These are phyloP conservation scores for Fusarium irregulare DNA, from an alignment of 2,329 filamentous ascomycete genomes.

Conservation along the genomic window DNA sequence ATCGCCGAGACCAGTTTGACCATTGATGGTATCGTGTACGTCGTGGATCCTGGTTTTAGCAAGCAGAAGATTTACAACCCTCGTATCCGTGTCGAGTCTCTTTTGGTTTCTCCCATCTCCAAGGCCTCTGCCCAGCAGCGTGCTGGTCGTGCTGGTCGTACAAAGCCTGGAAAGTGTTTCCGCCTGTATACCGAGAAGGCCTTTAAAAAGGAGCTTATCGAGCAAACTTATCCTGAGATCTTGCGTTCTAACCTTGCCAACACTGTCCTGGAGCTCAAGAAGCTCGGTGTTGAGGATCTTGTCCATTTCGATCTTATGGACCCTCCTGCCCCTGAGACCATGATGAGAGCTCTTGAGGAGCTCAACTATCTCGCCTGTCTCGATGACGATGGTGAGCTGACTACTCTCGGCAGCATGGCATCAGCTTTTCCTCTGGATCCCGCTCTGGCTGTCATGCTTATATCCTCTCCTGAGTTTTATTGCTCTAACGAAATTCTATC, in stretches of 20 bases:
- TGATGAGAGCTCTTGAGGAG: constrained; percentile 97
- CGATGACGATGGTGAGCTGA: constrained; percentile 95
- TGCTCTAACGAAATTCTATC: constrained; percentile 99
- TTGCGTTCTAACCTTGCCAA: constrained; percentile 93
- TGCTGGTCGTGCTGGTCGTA: constrained; percentile 99
- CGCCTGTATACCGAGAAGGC: constrained; percentile 93
- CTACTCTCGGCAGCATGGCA: constrained; percentile 83
- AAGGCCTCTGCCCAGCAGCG: constrained; percentile 97
- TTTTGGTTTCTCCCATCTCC: constrained; percentile 97
- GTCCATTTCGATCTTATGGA: constrained; percentile 99
- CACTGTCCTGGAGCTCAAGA: constrained; percentile 96
- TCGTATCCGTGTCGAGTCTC: constrained; percentile 92
- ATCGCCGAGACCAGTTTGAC: constrained; percentile 98
- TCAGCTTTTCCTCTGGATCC: constrained; percentile 97
- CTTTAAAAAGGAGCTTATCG: constrained; percentile 97
- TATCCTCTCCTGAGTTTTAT: constrained; percentile 96
- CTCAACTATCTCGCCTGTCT: constrained; percentile 97
- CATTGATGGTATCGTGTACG: constrained; percentile 98
- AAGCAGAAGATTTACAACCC: constrained; percentile 99
- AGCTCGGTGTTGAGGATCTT: constrained; percentile 92
- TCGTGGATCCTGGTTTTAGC: constrained; percentile 98
- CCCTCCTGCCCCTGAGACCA: constrained; percentile 94
- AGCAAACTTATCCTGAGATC: constrained; percentile 97
- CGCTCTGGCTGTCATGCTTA: constrained; percentile 95
- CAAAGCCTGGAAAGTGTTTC: constrained; percentile 97